Evolutionary conservation across 1,139 yeast species (phyloP).

Genomic region (Barnettozyma hawaiiensis): DNA sequence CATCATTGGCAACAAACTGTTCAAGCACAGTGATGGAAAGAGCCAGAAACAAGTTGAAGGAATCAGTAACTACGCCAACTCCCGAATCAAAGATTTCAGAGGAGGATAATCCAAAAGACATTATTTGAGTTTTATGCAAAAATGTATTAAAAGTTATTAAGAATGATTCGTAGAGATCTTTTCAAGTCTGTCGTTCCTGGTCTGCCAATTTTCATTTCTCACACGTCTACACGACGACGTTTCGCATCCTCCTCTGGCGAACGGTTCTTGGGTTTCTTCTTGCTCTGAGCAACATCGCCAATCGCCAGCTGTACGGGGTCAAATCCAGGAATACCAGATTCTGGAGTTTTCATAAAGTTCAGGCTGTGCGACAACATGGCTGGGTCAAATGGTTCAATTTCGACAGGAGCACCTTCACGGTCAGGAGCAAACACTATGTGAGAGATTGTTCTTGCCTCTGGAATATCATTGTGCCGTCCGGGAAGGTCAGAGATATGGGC

Average conservation of each 20-base stretch:
- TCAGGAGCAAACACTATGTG: conserved; percentile 48
- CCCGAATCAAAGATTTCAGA: conserved; percentile 22
- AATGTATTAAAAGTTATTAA: not conserved
- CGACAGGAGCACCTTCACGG: conserved; percentile 27
- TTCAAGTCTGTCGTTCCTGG: too few relatives aligned
- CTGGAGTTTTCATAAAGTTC: conserved; percentile 61
- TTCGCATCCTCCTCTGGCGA: conserved; percentile 17
- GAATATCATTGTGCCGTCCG: conserved; percentile 64
- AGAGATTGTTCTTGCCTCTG: conserved; percentile 50
- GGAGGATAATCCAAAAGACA: not conserved
- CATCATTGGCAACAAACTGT: conserved; percentile 50
- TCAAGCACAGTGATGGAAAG: conserved; percentile 16
- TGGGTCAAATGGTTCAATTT: conserved; percentile 45
- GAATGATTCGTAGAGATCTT: too few relatives aligned
- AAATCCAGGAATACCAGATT: conserved; percentile 75
- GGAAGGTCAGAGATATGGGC: conserved; percentile 85
- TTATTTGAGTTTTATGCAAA: not conserved
- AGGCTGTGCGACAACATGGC: conserved; percentile 47
- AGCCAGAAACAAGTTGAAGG: conserved; percentile 15
- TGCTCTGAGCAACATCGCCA: conserved; percentile 34
- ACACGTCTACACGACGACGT: conserved; percentile 24
- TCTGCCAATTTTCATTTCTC: too few relatives aligned
- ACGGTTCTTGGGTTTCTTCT: conserved; percentile 22
- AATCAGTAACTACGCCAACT: conserved; percentile 20
- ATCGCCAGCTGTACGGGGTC: conserved; percentile 65